Evolutionary conservation across 176 grass and related monocot species (phyloP), one percentile per base, ranked within the genome.

Genomic region (Pontederia paniculata): DNA sequence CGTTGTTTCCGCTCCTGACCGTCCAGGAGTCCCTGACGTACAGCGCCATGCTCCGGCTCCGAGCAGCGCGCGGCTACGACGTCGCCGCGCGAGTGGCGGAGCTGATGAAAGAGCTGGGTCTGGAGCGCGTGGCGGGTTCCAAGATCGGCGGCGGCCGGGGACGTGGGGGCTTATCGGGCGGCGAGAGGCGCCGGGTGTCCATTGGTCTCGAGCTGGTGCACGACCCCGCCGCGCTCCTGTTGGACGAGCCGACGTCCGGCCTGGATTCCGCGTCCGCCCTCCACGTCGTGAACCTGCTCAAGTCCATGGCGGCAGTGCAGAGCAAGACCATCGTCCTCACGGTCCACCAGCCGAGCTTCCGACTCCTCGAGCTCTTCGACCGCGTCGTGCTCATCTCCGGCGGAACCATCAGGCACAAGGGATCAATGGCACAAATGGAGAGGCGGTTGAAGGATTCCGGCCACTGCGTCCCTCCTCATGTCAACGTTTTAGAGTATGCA

Each of bases 181-280:
- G 91, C 50, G 83, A 97, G 82, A 73, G 80, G 50, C 41, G 86
- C 18, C 28, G 91, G 11, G 91, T 90, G 28, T 97, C 91, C 31
- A 90, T 97, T 60, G 86, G 86, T 7, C 45, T 88, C 9, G 80
- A 97, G 80, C 80, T 97, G 68, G 83, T 97, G 46, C 91, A 97
- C 63, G 86, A 87, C 64, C 86, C 86, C 17, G 77, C 74, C 50
- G 91, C 90, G 46, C 71, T 97, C 54, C 70, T 97, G 48, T 83
- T 97, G 8, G 91, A 97, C 60, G 86, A 97, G 76, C 86, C 91
- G 44, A 97, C 91, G 4, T 87, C 83, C 2, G 91, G 91, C 0
- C 78, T 97, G 55, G 86, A 97, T 70, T 97, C 86, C 0, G 80
- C 75, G 9, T 83, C 86, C 23, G 82, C 86, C 51, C 78, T 97